These are phyloP conservation scores for Escallonia rubra DNA, from an alignment of 129 eudicot species.

Conservation along the genomic window DNA sequence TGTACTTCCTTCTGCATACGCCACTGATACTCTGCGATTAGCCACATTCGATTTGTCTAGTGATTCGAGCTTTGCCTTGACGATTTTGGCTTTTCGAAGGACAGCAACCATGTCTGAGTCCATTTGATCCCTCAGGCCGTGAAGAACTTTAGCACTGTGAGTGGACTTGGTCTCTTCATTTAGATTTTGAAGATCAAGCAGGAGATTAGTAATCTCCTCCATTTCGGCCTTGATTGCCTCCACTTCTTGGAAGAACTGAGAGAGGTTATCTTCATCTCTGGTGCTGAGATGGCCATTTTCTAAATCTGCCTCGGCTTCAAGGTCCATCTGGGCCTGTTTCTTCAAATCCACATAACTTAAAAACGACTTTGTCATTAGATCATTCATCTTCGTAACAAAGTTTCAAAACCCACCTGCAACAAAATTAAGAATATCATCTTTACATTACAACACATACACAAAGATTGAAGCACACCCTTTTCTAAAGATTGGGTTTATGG, in stretches of 20 bases:
- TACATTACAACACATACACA: neutral
- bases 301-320: constrained; percentile 32
- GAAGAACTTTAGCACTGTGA: constrained; percentile 63
- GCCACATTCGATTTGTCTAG: constrained; percentile 49
- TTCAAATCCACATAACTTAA: constrained; percentile 78
- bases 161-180: constrained; percentile 67
- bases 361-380: constrained; percentile 86
- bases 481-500: constrained; percentile 23
- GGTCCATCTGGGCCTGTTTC: constrained; percentile 73
- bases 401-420: constrained; percentile 39
- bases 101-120: constrained; percentile 66
- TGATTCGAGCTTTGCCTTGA: constrained; percentile 49
- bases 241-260: constrained; percentile 65
- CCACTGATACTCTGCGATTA: constrained; percentile 27
- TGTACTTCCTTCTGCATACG: constrained; percentile 38
- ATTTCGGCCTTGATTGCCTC: constrained; percentile 50
- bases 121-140: constrained; percentile 67
- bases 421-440: constrained; percentile 7
- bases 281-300: constrained; percentile 40
- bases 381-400: too few relatives aligned
- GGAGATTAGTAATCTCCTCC: constrained; percentile 66
- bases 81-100: constrained; percentile 54
- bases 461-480: constrained; percentile 1
- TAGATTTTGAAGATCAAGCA: constrained; percentile 52
- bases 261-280: constrained; percentile 50